phyloP scores from a whole-genome alignment of 1,139 yeast genomes.

The Arxiozyma slooffiae region DNA sequence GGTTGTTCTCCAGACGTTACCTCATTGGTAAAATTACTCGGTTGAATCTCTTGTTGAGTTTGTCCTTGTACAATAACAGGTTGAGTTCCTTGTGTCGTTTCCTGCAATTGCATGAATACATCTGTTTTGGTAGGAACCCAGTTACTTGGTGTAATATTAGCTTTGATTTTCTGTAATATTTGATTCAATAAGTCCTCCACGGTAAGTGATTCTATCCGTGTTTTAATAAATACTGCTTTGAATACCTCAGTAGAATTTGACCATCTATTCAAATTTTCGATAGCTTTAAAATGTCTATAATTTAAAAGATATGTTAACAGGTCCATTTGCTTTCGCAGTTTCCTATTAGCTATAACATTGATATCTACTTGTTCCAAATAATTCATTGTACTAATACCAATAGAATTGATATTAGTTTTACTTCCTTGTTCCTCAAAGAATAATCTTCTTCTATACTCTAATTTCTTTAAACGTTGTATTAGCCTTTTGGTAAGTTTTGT shows the following conservation, averaged over 20 bases:
- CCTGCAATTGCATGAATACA: not conserved
- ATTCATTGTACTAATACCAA: conserved; percentile 15
- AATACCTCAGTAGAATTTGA: conserved; percentile 9
- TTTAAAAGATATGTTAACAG: conserved; percentile 20
- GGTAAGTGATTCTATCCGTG: conserved; percentile 10
- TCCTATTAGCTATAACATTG: conserved; percentile 9
- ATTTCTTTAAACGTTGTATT: conserved; percentile 14
- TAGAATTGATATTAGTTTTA: conserved; percentile 9
- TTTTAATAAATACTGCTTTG: conserved; percentile 9
- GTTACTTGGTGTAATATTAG: conserved; percentile 6
- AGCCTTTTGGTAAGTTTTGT: conserved; percentile 20
- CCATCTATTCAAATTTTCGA: conserved; percentile 18
- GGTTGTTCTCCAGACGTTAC: not conserved
- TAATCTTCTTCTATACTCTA: conserved; percentile 20
- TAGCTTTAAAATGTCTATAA: conserved; percentile 16
- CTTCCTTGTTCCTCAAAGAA: conserved; percentile 16
- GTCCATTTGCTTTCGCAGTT: conserved; percentile 18
- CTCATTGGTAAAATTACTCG: not conserved
- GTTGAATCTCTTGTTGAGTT: not conserved
- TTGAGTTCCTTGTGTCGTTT: not conserved
- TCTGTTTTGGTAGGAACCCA: conserved; percentile 1
- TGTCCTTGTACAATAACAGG: not conserved
- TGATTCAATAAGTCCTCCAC: conserved; percentile 25
- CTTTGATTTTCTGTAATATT: conserved; percentile 23
- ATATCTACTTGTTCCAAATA: conserved; percentile 16